Evolutionary conservation across 129 eudicot species (phyloP).

Genomic region (Solidago caesia): DNA sequence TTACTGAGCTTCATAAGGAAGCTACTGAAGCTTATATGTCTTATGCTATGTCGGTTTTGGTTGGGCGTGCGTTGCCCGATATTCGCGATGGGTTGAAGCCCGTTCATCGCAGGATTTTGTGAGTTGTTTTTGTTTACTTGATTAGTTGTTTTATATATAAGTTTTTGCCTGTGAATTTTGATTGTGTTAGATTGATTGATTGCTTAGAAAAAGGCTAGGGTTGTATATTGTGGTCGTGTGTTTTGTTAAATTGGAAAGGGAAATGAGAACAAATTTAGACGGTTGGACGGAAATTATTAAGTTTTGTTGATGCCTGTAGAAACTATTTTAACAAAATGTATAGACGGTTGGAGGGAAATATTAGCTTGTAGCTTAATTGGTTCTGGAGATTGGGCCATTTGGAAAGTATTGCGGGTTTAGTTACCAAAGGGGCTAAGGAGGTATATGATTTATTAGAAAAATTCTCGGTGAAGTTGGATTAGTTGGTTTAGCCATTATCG

Average conservation of each 20-base stretch:
- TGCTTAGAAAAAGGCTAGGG: no score
- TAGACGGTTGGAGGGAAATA: no score
- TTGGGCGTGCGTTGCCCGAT: conserved; percentile 93
- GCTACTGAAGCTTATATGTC: conserved; percentile 95
- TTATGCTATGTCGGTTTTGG: conserved; percentile 90
- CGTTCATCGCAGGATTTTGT: conserved; percentile 87
- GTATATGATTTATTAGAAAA: neutral
- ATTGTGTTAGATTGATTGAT: neutral
- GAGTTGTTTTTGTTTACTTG: conserved; percentile 25
- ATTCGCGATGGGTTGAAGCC: conserved; percentile 97
- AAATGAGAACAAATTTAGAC: no score
- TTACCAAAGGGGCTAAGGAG: no score
- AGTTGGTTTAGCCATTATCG: neutral
- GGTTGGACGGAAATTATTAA: no score
- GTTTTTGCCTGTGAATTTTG: neutral
- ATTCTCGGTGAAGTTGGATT: neutral
- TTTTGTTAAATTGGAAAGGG: no score
- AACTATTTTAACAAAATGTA: no score
- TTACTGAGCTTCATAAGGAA: conserved; percentile 82
- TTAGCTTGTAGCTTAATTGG: no score
- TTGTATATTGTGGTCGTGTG: no score
- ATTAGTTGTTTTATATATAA: neutral
- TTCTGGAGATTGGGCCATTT: no score
- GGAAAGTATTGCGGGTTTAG: no score
- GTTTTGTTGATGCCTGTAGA: no score